Conservation (phyloP, 805 yeast genomes). For the Tetrapisispora phaffii region DNA sequence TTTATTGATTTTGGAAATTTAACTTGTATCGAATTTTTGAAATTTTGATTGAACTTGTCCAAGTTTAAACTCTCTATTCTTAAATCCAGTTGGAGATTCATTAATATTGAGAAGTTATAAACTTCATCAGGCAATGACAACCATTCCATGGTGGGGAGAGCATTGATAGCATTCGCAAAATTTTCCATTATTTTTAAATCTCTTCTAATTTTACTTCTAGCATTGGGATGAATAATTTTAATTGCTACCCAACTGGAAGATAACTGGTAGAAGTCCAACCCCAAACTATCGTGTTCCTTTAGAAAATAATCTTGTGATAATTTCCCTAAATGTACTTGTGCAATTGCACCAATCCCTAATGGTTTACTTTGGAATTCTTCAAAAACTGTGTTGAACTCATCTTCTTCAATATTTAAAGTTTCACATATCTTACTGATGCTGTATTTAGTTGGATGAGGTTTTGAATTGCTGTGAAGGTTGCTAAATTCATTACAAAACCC, state of each 20-base stretch:
- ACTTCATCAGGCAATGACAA: constrained; percentile 90
- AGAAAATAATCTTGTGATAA: constrained; percentile 39
- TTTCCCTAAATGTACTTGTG: constrained; percentile 81
- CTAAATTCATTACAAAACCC: constrained; percentile 71
- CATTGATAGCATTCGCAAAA: constrained; percentile 62
- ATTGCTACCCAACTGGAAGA: constrained; percentile 62
- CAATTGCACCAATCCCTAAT: constrained; percentile 96
- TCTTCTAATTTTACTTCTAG: constrained; percentile 57
- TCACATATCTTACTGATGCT: constrained; percentile 51
- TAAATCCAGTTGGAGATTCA: constrained; percentile 82
- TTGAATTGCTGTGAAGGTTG: constrained; percentile 72
- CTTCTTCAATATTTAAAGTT: constrained; percentile 45
- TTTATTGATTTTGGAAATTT: constrained; percentile 56
- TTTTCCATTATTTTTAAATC: constrained; percentile 78
- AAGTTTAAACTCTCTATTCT: constrained; percentile 83
- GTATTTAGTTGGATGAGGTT: constrained; percentile 52
- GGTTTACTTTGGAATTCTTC: constrained; percentile 34
- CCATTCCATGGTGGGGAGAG: constrained; percentile 96
- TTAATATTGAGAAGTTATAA: constrained; percentile 71
- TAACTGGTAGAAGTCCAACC: no score
- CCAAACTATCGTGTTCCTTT: not conserved
- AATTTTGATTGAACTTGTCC: constrained; percentile 59
- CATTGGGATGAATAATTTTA: constrained; percentile 86
- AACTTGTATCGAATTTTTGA: constrained; percentile 45
- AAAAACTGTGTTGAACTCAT: constrained; percentile 41